phyloP scores from a whole-genome alignment of 768 basidiomycete species.

The Amanita polypyramis region DNA sequence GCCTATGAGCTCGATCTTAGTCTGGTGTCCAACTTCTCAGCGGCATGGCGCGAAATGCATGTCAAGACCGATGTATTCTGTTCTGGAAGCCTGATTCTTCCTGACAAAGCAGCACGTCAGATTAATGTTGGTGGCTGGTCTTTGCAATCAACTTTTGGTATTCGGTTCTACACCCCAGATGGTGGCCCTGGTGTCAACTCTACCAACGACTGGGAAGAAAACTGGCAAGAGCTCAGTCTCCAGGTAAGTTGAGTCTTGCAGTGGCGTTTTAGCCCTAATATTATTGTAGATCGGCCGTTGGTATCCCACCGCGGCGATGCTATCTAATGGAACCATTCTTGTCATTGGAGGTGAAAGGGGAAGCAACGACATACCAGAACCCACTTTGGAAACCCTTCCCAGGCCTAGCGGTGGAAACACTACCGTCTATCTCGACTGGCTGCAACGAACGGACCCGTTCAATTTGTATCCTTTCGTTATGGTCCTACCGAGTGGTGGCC shows the following conservation, averaged over 20 bases:
- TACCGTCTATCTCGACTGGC: constrained; percentile 49
- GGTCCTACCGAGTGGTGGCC: constrained; percentile 54
- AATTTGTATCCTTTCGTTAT: constrained; percentile 74
- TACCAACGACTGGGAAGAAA: constrained; percentile 76
- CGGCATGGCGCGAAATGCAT: constrained; percentile 71
- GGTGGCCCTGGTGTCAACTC: constrained; percentile 59
- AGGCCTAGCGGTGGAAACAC: constrained; percentile 56
- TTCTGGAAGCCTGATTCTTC: constrained; percentile 60
- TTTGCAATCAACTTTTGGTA: constrained; percentile 56
- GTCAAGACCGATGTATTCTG: constrained; percentile 75
- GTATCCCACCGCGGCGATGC: constrained; percentile 60
- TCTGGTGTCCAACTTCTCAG: constrained; percentile 33
- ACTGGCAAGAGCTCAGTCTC: constrained; percentile 41
- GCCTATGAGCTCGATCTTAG: constrained; percentile 70
- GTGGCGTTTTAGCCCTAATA: background rate
- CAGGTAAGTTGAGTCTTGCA: constrained; percentile 33
- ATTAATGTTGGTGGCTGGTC: constrained; percentile 69
- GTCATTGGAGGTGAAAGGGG: constrained; percentile 70
- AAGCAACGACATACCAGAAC: constrained; percentile 54
- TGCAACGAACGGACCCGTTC: constrained; percentile 65
- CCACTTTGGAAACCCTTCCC: constrained; percentile 65
- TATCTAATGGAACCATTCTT: constrained; percentile 66
- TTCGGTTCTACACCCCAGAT: constrained; percentile 64
- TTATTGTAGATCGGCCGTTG: constrained; percentile 45
- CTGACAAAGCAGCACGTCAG: constrained; percentile 59